These are phyloP conservation scores for Cordyceps cateniannulata DNA, from an alignment of 2,329 filamentous ascomycete genomes.

Conservation along the genomic window DNA sequence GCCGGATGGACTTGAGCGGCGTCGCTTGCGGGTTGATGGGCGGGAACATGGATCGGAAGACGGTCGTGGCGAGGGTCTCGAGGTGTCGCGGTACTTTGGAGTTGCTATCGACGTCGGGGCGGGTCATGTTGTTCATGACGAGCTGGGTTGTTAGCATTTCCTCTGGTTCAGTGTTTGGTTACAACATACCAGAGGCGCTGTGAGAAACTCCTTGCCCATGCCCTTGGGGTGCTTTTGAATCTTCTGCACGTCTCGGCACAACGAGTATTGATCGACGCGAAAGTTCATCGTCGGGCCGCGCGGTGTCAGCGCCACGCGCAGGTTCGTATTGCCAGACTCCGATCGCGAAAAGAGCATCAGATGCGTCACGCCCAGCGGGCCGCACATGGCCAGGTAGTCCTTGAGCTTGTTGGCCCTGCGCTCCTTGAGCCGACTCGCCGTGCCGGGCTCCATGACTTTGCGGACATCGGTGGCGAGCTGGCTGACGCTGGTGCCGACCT, in stretches of 20 bases:
- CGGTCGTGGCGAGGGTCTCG: conserved; percentile 83
- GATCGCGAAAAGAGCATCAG: conserved; percentile 90
- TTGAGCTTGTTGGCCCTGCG: conserved; percentile 78
- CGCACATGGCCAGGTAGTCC: conserved; percentile 94
- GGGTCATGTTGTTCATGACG: conserved; percentile 97
- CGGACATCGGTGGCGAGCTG: conserved; percentile 89
- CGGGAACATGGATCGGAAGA: conserved; percentile 94
- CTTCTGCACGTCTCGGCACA: conserved; percentile 83
- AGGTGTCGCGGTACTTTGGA: conserved; percentile 85
- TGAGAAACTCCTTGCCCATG: conserved; percentile 78
- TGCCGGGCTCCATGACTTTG: conserved; percentile 92
- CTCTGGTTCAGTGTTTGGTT: neutral
- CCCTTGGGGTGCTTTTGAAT: conserved; percentile 77
- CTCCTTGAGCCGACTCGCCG: conserved; percentile 83
- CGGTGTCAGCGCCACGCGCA: conserved; percentile 81
- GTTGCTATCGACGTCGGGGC: conserved; percentile 51
- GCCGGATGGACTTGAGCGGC: conserved; percentile 83
- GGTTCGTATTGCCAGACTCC: conserved; percentile 81
- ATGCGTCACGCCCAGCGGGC: conserved; percentile 87
- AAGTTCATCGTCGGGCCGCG: conserved; percentile 92
- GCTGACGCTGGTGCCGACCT: conserved; percentile 85
- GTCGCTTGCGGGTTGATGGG: conserved; percentile 90
- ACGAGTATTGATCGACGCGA: conserved; percentile 86
- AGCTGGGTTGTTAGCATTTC: conserved; percentile 44
- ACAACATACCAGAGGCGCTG: conserved; percentile 66